phyloP scores from a whole-genome alignment of 768 basidiomycete genomes.

The Tulasnella sp. region DNA sequence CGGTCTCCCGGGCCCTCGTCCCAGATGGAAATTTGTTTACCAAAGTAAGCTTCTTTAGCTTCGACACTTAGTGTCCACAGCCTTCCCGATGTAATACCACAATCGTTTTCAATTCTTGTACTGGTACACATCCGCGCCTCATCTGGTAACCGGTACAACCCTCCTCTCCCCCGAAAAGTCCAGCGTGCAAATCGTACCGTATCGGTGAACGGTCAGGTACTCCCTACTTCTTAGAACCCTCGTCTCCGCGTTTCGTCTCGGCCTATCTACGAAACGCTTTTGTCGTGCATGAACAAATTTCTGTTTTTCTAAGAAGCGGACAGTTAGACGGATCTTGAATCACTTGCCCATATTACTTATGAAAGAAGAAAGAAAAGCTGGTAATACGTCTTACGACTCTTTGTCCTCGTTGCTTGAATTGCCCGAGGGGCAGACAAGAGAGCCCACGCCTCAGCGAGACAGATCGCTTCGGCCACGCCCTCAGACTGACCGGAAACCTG shows the following conservation, averaged over 20 bases:
- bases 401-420: neutral
- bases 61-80: neutral
- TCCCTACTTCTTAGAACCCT: neutral
- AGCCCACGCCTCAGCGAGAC: neutral
- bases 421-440: slow-evolving; percentile 9
- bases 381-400: neutral
- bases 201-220: neutral
- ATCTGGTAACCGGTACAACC: neutral
- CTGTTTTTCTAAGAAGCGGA: neutral
- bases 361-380: neutral
- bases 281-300: neutral
- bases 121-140: neutral
- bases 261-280: neutral
- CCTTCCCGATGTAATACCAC: neutral
- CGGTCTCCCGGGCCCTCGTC: neutral
- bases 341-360: neutral
- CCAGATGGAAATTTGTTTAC: neutral
- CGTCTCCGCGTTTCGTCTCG: neutral
- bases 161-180: neutral
- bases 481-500: neutral
- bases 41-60: neutral
- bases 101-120: neutral
- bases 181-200: neutral
- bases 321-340: neutral
- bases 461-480: slow-evolving; percentile 1